These are phyloP conservation scores for Saccharomycopsis olivae DNA, from an alignment of 805 yeast genomes.

Conservation along the genomic window DNA sequence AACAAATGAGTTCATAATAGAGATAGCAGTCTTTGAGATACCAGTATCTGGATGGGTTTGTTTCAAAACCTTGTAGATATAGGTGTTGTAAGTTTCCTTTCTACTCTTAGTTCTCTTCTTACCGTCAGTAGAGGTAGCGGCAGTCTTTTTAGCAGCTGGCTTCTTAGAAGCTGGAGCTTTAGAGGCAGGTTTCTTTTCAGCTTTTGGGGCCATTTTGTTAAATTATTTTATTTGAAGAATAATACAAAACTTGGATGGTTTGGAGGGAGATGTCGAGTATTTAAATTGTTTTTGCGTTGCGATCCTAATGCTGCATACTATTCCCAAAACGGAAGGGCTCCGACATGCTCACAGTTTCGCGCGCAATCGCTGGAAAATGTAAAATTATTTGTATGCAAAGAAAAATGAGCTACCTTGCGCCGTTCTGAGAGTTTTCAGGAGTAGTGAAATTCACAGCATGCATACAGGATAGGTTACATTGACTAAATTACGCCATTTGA, in stretches of 20 bases:
- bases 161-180: conserved; percentile 97
- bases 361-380: neutral
- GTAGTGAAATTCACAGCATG: too few relatives aligned
- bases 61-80: conserved; percentile 96
- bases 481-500: neutral
- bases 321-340: neutral
- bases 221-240: conserved; percentile 10
- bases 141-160: conserved; percentile 87
- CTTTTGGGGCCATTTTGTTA: conserved; percentile 57
- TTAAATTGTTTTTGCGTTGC: neutral
- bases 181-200: conserved; percentile 68
- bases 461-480: too few relatives aligned
- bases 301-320: neutral
- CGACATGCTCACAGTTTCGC: neutral
- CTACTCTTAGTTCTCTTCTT: conserved; percentile 93
- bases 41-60: conserved; percentile 99
- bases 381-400: neutral
- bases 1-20: conserved; percentile 96
- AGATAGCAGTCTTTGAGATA: conserved; percentile 98
- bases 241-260: neutral
- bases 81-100: conserved; percentile 97
- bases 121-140: conserved; percentile 35
- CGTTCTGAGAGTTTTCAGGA: too few relatives aligned
- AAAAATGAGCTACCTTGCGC: too few relatives aligned
- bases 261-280: neutral